phyloP scores from a whole-genome alignment of 2,329 filamentous ascomycete species.

The Alternaria metachromatica region DNA sequence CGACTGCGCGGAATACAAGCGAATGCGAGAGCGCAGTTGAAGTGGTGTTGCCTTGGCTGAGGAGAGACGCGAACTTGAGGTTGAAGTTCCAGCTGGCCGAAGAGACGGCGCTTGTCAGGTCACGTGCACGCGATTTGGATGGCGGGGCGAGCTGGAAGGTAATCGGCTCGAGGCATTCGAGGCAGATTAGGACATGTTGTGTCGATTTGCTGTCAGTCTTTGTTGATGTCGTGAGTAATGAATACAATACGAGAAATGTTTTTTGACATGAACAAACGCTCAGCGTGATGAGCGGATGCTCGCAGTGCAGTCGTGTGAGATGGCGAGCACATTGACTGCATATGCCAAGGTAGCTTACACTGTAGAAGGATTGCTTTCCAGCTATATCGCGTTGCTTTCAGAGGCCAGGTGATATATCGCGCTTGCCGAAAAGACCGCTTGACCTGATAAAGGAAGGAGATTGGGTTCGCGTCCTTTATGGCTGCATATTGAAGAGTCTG shows the following conservation, averaged over 20 bases:
- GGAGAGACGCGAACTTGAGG: constrained; percentile 2
- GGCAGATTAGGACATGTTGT: not conserved
- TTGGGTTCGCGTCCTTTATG: constrained; percentile 2
- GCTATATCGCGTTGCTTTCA: not conserved
- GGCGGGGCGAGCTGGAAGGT: not conserved
- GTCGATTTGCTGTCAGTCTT: not conserved
- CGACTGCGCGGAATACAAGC: not conserved
- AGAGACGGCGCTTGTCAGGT: constrained; percentile 8
- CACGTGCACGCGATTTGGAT: constrained; percentile 11
- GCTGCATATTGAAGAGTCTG: constrained; percentile 23
- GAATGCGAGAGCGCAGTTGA: constrained; percentile 2
- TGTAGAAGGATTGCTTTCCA: not conserved
- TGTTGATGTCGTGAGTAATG: not conserved
- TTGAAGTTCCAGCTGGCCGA: constrained; percentile 1
- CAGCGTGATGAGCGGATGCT: not conserved
- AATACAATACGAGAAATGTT: not conserved
- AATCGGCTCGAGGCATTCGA: not conserved
- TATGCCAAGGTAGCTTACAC: not conserved
- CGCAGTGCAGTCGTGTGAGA: not conserved
- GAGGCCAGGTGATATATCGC: not conserved
- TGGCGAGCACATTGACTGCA: not conserved
- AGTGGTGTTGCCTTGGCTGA: constrained; percentile 3
- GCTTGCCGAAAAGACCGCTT: constrained; percentile 9
- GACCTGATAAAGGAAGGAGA: constrained; percentile 21
- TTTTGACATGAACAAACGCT: not conserved